These are phyloP conservation scores for Fusarium udum DNA, from an alignment of 2,329 filamentous ascomycete species.

Conservation along the genomic window DNA sequence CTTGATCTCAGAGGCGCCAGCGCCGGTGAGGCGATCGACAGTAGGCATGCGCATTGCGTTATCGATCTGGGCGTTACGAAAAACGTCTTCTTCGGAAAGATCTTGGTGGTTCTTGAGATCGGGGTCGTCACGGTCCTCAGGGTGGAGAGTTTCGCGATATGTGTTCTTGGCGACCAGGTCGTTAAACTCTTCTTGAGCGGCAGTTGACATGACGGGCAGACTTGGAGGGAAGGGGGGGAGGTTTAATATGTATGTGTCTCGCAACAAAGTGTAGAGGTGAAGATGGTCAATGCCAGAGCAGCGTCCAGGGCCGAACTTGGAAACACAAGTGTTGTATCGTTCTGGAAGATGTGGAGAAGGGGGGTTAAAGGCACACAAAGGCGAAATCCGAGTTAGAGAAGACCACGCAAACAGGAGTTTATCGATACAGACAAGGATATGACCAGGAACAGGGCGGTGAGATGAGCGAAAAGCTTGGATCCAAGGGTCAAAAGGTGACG, in stretches of 20 bases:
- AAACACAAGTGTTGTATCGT: constrained; percentile 42
- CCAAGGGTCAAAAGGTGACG: constrained; percentile 27
- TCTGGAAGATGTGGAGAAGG: constrained; percentile 49
- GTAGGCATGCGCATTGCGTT: constrained; percentile 72
- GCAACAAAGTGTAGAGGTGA: constrained; percentile 24
- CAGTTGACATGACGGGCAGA: constrained; percentile 62
- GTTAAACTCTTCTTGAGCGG: constrained; percentile 75
- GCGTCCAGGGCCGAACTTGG: constrained; percentile 23
- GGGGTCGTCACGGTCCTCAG: constrained; percentile 66
- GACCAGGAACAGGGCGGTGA: constrained; percentile 40
- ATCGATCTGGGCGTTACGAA: constrained; percentile 66
- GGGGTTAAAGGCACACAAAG: constrained; percentile 34
- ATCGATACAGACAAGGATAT: constrained; percentile 30
- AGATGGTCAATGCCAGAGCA: constrained; percentile 36
- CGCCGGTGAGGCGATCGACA: constrained; percentile 52
- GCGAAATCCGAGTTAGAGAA: constrained; percentile 38
- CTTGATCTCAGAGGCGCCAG: constrained; percentile 59
- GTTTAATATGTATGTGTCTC: constrained; percentile 43
- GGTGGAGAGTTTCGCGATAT: constrained; percentile 58
- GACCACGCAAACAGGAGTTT: constrained; percentile 13
- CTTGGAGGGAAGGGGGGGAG: constrained; percentile 13
- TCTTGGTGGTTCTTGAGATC: constrained; percentile 61
- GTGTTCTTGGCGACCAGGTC: constrained; percentile 67
- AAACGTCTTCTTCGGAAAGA: constrained; percentile 65
- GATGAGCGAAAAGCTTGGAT: constrained; percentile 36